These are phyloP conservation scores for Colletotrichum liriopes DNA, from an alignment of 2,329 filamentous ascomycete species.

Conservation along the genomic window DNA sequence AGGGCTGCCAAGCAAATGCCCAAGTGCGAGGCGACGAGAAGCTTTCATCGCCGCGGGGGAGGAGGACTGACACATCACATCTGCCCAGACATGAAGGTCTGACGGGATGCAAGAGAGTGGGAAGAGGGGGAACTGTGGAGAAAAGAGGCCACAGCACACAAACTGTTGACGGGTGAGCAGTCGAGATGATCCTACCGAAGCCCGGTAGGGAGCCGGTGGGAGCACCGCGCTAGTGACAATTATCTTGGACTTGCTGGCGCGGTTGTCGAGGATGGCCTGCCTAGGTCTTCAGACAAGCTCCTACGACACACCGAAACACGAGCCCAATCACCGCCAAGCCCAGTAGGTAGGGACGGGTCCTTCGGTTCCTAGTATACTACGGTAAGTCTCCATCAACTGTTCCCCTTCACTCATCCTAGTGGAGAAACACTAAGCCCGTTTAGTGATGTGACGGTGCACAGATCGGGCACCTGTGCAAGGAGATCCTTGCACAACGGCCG, in stretches of 20 bases:
- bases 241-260: not conserved
- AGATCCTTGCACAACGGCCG: conserved; percentile 21
- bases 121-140: not conserved
- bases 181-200: conserved; percentile 2
- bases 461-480: conserved; percentile 11
- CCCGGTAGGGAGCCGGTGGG: conserved; percentile 10
- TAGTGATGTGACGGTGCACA: conserved; percentile 5
- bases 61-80: conserved; percentile 6
- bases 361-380: too few species aligned
- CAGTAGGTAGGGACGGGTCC: too few species aligned
- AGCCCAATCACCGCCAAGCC: conserved; percentile 33
- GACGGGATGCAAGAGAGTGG: not conserved
- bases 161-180: not conserved
- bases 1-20: conserved; percentile 30
- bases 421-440: conserved; percentile 2
- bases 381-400: not conserved
- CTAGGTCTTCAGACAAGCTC: conserved; percentile 16
- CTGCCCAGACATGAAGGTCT: not conserved
- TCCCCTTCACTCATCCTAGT: not conserved
- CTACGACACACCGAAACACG: conserved; percentile 26
- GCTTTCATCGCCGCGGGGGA: conserved; percentile 18
- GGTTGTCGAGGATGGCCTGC: conserved; percentile 8
- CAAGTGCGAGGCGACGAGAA: conserved; percentile 22
- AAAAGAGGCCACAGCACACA: conserved; percentile 2
- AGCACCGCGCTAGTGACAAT: conserved; percentile 3